Base-by-base conservation (phyloP, 2,329 filamentous ascomycete genomes). In the Alternaria atra region DNA sequence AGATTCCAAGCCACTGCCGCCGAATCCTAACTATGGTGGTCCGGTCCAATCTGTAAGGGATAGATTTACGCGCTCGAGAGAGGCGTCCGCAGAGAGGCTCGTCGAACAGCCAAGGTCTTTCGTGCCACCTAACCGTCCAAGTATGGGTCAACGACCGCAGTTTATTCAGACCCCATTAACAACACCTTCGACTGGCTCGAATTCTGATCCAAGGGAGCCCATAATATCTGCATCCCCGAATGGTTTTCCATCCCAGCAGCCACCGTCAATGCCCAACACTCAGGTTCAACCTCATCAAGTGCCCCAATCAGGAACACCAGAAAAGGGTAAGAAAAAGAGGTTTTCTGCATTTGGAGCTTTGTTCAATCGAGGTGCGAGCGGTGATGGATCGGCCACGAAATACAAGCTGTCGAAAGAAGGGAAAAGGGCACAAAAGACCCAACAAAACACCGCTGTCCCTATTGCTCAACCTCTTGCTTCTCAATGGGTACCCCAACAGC, bases 311-410 rank as follows among this genome's bases (percentile, higher is more conserved):
- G 57, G 55, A 6, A 55, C 63, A 9, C 62, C 70, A 13, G 72
- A 77, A 37, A 51, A 61, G 3, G 69, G 71, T 52, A 79, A 77
- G 66, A 83, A 82, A 63, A 83, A 82, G 56, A 76, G 82, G 34
- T 82, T 83, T 48, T 83, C 82, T 2, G 68, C 76, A 4, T 64
- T 84, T 10, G 80, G 81, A 5, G 79, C 76, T 34, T 63, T 84
- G 1, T 83, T 84, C 54, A 73, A 77, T 30, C 74, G 81, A 32
- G 77, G 74, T 34, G 77, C 77, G 2, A 71, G 66, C 12, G 73
- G 70, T 10, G 66, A 74, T 37, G 62, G 61, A 6, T 42, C 55
- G 13, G 64, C 73, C 6, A 57, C 59, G 20, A 78, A 78, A 56
- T 70, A 66, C 20, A 80, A 79, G 55, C 44, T 79, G 37, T 74